Conservation (phyloP, 2,329 filamentous ascomycete species). For the Chrysoporthe austroafricana region DNA sequence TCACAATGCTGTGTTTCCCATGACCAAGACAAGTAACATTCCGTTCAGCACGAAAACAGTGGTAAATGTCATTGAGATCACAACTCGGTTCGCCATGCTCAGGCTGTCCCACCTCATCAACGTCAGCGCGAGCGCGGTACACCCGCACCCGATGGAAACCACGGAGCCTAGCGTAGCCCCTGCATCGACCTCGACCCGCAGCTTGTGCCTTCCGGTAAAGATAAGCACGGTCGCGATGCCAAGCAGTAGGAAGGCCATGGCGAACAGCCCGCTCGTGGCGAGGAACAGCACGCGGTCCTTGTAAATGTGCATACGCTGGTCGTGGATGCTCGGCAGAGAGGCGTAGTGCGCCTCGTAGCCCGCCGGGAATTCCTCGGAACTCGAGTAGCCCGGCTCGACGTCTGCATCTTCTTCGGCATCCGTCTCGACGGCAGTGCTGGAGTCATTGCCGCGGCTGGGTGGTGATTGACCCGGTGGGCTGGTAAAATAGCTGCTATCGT, state of each 20-base stretch:
- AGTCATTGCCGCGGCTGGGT: conserved; percentile 32
- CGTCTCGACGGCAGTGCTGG: conserved; percentile 40
- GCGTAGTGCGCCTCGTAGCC: conserved; percentile 61
- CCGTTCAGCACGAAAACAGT: conserved; percentile 54
- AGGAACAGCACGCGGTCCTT: conserved; percentile 61
- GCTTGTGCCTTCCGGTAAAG: conserved; percentile 67
- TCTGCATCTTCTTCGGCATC: conserved; percentile 48
- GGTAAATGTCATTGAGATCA: conserved; percentile 49
- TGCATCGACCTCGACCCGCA: conserved; percentile 72
- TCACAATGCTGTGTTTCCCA: conserved; percentile 40
- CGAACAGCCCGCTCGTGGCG: conserved; percentile 58
- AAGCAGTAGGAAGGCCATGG: conserved; percentile 65
- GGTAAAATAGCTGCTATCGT: conserved; percentile 32
- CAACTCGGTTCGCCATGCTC: conserved; percentile 46
- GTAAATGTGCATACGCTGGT: conserved; percentile 54
- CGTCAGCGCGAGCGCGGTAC: conserved; percentile 62
- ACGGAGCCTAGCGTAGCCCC: conserved; percentile 73
- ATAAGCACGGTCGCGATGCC: conserved; percentile 68
- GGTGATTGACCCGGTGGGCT: conserved; percentile 38
- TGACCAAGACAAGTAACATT: conserved; percentile 56
- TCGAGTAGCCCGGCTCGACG: conserved; percentile 45
- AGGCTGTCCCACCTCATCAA: conserved; percentile 55
- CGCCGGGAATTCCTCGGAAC: conserved; percentile 53
- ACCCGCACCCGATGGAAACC: conserved; percentile 66
- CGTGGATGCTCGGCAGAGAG: conserved; percentile 53